Evolutionary conservation across 2,329 filamentous ascomycete genomes (phyloP), one percentile per base, ranked within the genome.

Genomic region (Hypoxylon sp.): DNA sequence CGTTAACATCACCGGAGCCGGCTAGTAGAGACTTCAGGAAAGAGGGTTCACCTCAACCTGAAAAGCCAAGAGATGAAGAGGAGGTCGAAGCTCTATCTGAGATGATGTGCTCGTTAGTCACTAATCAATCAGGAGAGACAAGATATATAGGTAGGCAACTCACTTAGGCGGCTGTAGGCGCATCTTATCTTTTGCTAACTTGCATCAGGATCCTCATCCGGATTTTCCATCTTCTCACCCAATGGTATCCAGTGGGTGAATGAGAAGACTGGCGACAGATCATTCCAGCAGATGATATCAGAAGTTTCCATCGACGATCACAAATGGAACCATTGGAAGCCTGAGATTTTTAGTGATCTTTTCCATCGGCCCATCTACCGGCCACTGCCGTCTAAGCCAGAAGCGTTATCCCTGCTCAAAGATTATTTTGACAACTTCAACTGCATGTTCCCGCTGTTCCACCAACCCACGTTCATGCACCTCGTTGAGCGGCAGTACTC

Each of bases 391-490:
- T 79, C 89, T 0, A 95, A 95, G 71, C 79, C 86, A n/a, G 92
- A 97, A 73, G 90, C 91, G 0, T 71, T 95, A 55, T 95, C 91
- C 1, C 76, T 97, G 26, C 83, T 97, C 54, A 91, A 89, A 71
- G 94, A 99, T 71, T 99, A 88, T 67, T 99, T 99, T 62, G 90
- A 96, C 66, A 97, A 97, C 73, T 97, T 99, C 80, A 99, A 99
- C 76, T 94, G 91, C 83, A 93, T 97, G 83, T 96, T 97, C 67
- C 94, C 94, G 4, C 78, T 99, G 3, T 99, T 96, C 67, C 94
- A 99, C 71, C 92, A 97, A 70, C 92, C 93, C 1, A 97, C 94
- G 0, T 99, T 99, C 68, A 97, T 97, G 91, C 92, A 97, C 67
- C 78, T 97, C 4, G 91, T 97, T 21, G 91, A 97, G 67, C 86